Percentiles rank a stretch among this genome's conserved stretches.
phyloP scores from a whole-genome alignment of 768 basidiomycete genomes.

The Lentinula edodes region DNA sequence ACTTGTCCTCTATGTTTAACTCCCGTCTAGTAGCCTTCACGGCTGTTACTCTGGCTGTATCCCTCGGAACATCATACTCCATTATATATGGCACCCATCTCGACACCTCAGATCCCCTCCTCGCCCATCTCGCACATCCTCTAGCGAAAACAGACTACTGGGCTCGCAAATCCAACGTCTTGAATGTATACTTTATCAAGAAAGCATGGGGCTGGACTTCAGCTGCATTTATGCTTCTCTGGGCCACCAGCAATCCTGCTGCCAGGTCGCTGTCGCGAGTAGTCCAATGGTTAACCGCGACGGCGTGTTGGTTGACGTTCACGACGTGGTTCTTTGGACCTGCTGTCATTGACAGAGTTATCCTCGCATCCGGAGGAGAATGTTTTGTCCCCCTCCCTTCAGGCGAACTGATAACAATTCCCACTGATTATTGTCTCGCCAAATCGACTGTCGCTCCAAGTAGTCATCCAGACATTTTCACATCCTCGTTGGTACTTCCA shows the following conservation, averaged over 20 bases:
- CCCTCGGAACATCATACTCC: slow-evolving; percentile 63
- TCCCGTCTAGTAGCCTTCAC: slow-evolving; percentile 27
- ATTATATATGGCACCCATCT: slow-evolving; percentile 63
- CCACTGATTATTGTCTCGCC: slow-evolving; percentile 51
- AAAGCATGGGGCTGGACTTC: slow-evolving; percentile 90
- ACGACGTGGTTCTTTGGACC: slow-evolving; percentile 89
- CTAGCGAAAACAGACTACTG: slow-evolving; percentile 63
- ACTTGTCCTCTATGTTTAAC: slow-evolving; percentile 8
- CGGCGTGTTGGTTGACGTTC: slow-evolving; percentile 67
- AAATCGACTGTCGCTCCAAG: slow-evolving; percentile 45
- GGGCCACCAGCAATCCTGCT: slow-evolving; percentile 48
- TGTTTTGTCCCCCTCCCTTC: slow-evolving; percentile 64
- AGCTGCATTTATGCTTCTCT: slow-evolving; percentile 50
- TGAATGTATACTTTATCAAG: slow-evolving; percentile 90
- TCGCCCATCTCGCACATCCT: slow-evolving; percentile 66
- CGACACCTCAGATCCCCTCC: slow-evolving; percentile 76
- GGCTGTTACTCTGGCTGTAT: slow-evolving; percentile 39
- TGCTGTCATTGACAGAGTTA: slow-evolving; percentile 62
- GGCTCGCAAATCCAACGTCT: slow-evolving; percentile 71
- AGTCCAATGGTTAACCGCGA: slow-evolving; percentile 52
- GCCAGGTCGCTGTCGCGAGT: slow-evolving; percentile 37
- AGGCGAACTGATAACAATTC: slow-evolving; percentile 48
- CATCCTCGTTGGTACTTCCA: slow-evolving; percentile 29
- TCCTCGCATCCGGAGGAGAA: slow-evolving; percentile 63
- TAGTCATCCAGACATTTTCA: slow-evolving; percentile 64